Conservation (phyloP, 2,329 filamentous ascomycete species). For the Tolypocladium ovalisporum region DNA sequence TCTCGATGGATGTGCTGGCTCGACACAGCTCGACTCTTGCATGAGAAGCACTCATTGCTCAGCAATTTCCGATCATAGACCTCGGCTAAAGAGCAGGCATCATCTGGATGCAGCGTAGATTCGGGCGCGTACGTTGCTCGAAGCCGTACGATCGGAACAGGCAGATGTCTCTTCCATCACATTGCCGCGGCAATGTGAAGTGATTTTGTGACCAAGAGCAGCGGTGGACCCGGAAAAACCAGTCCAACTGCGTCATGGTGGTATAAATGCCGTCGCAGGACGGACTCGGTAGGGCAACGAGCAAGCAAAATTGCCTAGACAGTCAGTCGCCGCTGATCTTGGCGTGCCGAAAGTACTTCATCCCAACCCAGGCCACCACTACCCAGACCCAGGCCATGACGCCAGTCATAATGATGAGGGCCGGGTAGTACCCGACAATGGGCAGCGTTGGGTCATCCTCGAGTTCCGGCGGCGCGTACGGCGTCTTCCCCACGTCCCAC, state of each 20-base stretch:
- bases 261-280: not conserved
- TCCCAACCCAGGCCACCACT: conserved; percentile 91
- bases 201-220: not conserved
- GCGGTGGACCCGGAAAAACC: not conserved
- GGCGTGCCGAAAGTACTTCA: conserved; percentile 98
- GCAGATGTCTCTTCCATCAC: not conserved
- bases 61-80: too few species aligned
- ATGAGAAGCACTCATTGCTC: not conserved
- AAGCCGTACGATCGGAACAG: not conserved
- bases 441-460: conserved; percentile 92
- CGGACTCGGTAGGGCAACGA: not conserved
- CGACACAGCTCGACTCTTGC: not conserved
- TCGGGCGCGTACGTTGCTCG: not conserved
- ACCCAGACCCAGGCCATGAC: conserved; percentile 99
- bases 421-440: conserved; percentile 94
- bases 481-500: conserved; percentile 95
- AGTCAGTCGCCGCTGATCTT: conserved; percentile 62
- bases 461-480: conserved; percentile 87
- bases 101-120: not conserved
- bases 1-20: not conserved
- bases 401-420: conserved; percentile 80
- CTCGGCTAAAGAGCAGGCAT: too few species aligned
- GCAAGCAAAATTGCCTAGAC: not conserved
- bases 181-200: too few species aligned
- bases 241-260: too few species aligned